Conservation (phyloP, 2,329 filamentous ascomycete genomes). For the Neofusicoccum kwambonambiense region DNA sequence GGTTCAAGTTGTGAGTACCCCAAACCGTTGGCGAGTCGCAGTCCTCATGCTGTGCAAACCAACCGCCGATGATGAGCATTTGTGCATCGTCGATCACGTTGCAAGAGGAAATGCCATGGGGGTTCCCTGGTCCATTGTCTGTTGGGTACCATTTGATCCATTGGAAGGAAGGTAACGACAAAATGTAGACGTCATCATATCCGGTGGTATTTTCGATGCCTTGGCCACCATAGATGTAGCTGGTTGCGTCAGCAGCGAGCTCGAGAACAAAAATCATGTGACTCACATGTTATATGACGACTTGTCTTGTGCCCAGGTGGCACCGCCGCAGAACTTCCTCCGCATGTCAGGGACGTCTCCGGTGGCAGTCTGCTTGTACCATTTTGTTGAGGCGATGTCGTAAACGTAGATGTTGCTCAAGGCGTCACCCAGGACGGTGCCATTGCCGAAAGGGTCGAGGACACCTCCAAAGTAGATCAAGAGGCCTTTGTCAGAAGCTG, state of each 20-base stretch:
- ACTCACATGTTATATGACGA: conserved; percentile 65
- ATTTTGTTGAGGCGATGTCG: conserved; percentile 59
- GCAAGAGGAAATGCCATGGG: conserved; percentile 56
- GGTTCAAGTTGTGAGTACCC: conserved; percentile 57
- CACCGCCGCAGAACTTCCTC: conserved; percentile 61
- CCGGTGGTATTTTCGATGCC: conserved; percentile 51
- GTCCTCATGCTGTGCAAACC: conserved; percentile 48
- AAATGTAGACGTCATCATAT: conserved; percentile 63
- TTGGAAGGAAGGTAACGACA: conserved; percentile 61
- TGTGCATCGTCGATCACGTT: conserved; percentile 58
- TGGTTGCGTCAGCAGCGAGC: conserved; percentile 27
- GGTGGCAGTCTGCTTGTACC: conserved; percentile 59
- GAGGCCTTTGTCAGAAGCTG: conserved; percentile 59
- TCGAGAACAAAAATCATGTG: neutral
- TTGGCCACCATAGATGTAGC: conserved; percentile 62
- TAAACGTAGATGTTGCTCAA: conserved; percentile 54
- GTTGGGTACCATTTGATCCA: conserved; percentile 59
- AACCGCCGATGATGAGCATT: conserved; percentile 64
- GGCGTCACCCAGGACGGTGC: conserved; percentile 37
- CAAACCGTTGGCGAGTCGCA: conserved; percentile 56
- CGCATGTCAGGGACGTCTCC: conserved; percentile 55
- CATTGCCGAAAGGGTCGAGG: conserved; percentile 48
- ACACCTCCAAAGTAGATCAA: conserved; percentile 64
- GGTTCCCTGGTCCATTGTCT: conserved; percentile 45
- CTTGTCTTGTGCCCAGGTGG: conserved; percentile 57